A percentile compares a stretch with the other conserved stretches of the same genome.
These are phyloP conservation scores for Chlamydomonas sp. DNA, from an alignment of 139 green algal genomes.

Conservation along the genomic window DNA sequence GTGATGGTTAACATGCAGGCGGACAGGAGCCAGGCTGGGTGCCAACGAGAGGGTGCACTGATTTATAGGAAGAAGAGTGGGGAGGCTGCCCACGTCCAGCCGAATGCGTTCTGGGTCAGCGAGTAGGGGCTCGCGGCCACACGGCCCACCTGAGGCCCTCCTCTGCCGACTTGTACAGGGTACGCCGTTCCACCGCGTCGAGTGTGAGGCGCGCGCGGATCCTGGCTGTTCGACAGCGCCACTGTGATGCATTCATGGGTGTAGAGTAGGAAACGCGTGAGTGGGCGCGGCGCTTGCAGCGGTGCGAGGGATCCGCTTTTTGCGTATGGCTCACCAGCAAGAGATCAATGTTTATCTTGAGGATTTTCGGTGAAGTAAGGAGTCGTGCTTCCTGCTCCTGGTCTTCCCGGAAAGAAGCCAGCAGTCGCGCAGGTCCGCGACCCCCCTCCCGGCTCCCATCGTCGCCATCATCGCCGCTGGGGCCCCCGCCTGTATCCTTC, in stretches of 20 bases:
- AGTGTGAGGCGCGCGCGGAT: slow-evolving; percentile 2
- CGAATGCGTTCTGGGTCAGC: neutral
- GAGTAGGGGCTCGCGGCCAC: neutral
- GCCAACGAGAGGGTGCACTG: neutral
- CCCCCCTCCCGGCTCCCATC: too few species aligned
- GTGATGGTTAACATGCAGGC: slow-evolving; percentile 34
- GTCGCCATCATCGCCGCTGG: too few species aligned
- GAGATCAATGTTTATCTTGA: slow-evolving; percentile 91
- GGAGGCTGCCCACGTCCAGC: too few species aligned
- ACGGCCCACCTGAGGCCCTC: neutral
- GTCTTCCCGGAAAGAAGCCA: too few species aligned
- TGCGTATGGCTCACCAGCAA: slow-evolving; percentile 57
- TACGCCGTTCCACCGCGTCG: neutral
- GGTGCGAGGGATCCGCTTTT: too few species aligned
- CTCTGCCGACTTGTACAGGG: neutral
- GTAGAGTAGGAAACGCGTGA: too few species aligned
- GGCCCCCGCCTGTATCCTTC: too few species aligned
- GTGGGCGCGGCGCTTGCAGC: neutral
- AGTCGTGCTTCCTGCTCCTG: neutral
- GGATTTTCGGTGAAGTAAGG: slow-evolving; percentile 35
- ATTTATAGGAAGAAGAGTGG: too few species aligned
- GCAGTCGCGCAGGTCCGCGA: too few species aligned
- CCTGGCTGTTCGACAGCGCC: slow-evolving; percentile 18
- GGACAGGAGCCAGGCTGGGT: slow-evolving; percentile 50
- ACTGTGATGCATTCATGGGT: neutral